Base-by-base conservation (phyloP, 1,284 basidiomycete species). In the Trametes polyzona region DNA sequence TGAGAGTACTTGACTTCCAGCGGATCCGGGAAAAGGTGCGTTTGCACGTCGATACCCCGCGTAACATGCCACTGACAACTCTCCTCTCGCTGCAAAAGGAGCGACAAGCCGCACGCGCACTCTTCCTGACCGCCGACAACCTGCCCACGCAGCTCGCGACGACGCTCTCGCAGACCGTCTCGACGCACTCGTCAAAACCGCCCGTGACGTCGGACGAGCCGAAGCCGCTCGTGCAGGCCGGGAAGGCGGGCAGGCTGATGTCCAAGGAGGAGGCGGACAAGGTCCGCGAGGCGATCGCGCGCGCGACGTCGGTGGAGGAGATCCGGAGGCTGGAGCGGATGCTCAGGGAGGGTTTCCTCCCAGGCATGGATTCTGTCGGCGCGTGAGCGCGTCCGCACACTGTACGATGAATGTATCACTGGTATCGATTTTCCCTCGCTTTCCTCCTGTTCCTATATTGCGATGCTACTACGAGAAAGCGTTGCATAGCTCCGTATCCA, bases 1-100 rank as follows among this genome's bases (percentile, higher is more conserved):
- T 99, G 69, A 89, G 96, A 80, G 92, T 96, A 73, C 83, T 99
- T 69, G 97, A 99, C 83, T 99, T 93, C 76, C 89, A 93, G 79
- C 88, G 96, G 74, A 92, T 99, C 71, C 92, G 93, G 74, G 94
- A 98, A 74, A 93, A 94, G 84, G 93, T 94, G 76, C 77, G 90
- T 74, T 41, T 19, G 43, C 24, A 49, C 23, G 37, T 14, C 42
- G 29, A 17, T 39, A 21, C 32, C 21, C 3, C 19, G 17, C 24
- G 19, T 48, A 40, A 33, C 32, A 35, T 30, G 19, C 17, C 27
- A 14, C 43, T 51, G 33, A 53, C 36, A 14, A 41, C n/a, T 37
- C 47, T 21, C n/a, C n/a, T 30, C 6, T 12, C 33, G 12, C 16
- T 19, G 27, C 24, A 63, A 58, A 71, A 95, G 86, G 93, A 95